Evolutionary conservation across 108 stramenopile genomes (phyloP), one percentile per base, ranked within the genome.

Genomic region (Schizochytrium sp.): DNA sequence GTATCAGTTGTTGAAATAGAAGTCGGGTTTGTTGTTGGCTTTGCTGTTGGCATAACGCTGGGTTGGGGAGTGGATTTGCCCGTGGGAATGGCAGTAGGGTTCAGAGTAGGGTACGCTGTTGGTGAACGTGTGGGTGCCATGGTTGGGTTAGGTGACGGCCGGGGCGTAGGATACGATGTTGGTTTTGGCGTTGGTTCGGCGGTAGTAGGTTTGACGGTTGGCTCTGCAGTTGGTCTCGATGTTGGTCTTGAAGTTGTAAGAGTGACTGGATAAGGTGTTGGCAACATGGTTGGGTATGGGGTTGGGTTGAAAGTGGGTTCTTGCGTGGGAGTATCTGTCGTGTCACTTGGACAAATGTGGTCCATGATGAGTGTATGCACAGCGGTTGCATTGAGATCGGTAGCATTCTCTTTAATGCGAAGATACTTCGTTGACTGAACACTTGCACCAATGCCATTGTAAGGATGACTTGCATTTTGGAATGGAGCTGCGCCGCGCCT

Each of bases 401-500:
- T 42, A 42, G 19, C 19, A 7, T 64, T 10, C 41, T 42, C 4
- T 19, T 42, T 4, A 4, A 64, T 38, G 17, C 61, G 61, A 42
- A 64, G 4, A 13, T 10, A 64, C 4, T 64, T 42, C 19, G 8
- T 4, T 4, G 61, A 10, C 41, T 38, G 41, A 42, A n/a, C 19
- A 42, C 61, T 64, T 10, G 61, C 61, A 4, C 61, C 61, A n/a
- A 64, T 64, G 4, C 61, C 61, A n/a, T 10, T 64, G 19, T 64
- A 64, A 64, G 61, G 61, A 42, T 64, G 61, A 10, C 4, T 4
- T 4, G 61, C 41, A 42, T 64, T 42, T n/a, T 64, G 61, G 12
- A 64, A 64, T 38, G 61, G 61, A 4, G 61, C 61, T 7, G 61
- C 61, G 8, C 19, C 61, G 7, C 61, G 4, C 61, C 42, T 64